Conservation (phyloP, 495 filamentous ascomycete genomes). For the Patellaria atrata region DNA sequence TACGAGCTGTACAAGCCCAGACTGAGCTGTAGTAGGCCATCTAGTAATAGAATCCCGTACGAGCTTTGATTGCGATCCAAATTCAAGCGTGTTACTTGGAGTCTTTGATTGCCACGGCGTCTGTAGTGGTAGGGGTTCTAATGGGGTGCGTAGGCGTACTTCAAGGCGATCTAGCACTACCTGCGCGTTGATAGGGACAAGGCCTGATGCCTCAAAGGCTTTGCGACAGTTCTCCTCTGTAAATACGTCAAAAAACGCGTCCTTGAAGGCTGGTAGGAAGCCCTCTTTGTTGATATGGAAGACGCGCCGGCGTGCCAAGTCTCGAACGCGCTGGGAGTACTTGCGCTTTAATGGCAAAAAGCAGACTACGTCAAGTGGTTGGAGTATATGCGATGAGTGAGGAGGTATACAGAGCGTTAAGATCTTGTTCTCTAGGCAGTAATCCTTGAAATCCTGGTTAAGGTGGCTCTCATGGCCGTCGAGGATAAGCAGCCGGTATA, state of each 20-base stretch:
- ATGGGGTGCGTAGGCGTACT: constrained; percentile 5
- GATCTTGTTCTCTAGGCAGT: constrained; percentile 1
- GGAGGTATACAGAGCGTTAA: constrained; percentile 5
- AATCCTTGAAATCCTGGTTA: constrained; percentile 8
- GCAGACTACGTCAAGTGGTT: constrained; percentile 10
- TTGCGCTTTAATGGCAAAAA: constrained; percentile 9
- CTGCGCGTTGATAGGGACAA: constrained; percentile 5
- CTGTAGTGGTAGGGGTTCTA: constrained; percentile 1
- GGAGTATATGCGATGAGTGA: constrained; percentile 9
- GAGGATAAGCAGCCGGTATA: constrained; percentile 11
- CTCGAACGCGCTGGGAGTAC: constrained; percentile 7
- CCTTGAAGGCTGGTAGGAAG: constrained; percentile 13
- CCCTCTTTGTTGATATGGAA: constrained; percentile 6
- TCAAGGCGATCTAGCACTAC: constrained; percentile 6
- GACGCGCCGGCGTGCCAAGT: constrained; percentile 8
- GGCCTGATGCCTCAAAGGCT: constrained; percentile 6
- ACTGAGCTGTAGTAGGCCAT: neutral
- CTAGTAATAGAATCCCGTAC: constrained; percentile 1
- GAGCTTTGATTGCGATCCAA: constrained; percentile 1
- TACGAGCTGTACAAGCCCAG: constrained; percentile 4
- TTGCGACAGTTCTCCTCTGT: constrained; percentile 7
- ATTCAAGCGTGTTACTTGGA: constrained; percentile 1
- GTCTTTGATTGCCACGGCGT: constrained; percentile 9
- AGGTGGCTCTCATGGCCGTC: constrained; percentile 9
- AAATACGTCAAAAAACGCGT: constrained; percentile 12